Evolutionary conservation across 2,329 filamentous ascomycete species (phyloP).

Genomic region (Fusarium falciforme): DNA sequence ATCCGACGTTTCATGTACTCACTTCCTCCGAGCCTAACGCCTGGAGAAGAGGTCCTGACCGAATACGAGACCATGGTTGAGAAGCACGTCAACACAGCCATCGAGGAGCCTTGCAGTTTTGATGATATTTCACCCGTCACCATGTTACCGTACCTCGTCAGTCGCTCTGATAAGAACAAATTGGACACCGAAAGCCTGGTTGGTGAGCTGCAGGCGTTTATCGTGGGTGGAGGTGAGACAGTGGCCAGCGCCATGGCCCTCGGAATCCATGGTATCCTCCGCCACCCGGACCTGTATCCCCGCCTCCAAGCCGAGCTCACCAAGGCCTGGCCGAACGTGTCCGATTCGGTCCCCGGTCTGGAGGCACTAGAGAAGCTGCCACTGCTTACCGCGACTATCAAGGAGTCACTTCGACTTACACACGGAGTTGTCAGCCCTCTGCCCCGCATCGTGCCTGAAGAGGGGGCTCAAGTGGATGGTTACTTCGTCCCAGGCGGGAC

Average conservation of each 20-base stretch:
- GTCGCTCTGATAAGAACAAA: neutral
- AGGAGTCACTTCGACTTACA: neutral
- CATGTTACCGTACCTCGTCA: neutral
- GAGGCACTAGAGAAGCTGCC: neutral
- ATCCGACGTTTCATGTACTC: neutral
- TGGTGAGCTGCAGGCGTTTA: neutral
- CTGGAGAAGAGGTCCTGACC: neutral
- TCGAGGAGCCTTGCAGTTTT: neutral
- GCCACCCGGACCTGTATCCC: neutral
- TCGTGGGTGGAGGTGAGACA: neutral
- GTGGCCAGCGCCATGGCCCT: neutral
- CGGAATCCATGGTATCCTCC: neutral
- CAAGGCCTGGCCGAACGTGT: neutral
- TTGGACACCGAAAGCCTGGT: neutral
- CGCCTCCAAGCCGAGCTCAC: neutral
- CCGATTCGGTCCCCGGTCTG: neutral
- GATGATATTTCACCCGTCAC: neutral
- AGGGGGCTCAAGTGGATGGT: neutral
- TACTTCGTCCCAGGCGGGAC: neutral
- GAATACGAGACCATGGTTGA: neutral
- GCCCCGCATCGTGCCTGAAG: neutral
- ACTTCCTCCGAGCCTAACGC: neutral
- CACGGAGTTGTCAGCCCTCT: neutral
- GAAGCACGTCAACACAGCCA: neutral
- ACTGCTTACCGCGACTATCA: neutral